Evolutionary conservation across 106 monocot species (phyloP).

Genomic region (Chionographis japonica): DNA sequence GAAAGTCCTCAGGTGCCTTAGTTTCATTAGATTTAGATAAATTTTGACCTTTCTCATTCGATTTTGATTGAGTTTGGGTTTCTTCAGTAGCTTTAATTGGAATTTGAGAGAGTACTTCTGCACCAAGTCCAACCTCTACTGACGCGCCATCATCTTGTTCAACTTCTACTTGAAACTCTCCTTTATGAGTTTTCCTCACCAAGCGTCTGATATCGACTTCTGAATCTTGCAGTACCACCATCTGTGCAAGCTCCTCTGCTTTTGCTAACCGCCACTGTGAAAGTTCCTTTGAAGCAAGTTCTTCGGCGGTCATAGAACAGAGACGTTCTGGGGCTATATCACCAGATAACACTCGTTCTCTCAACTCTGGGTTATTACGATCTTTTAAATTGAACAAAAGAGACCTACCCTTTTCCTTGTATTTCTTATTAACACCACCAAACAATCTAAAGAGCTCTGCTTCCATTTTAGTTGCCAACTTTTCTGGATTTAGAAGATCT

Average conservation of each 20-base stretch:
- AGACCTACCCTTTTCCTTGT: constrained; percentile 94
- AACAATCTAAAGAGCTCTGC: constrained; percentile 79
- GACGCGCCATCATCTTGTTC: constrained; percentile 60
- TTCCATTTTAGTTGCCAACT: constrained; percentile 68
- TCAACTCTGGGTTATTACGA: constrained; percentile 75
- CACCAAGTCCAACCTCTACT: constrained; percentile 49
- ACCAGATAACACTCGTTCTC: constrained; percentile 62
- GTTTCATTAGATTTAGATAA: background rate
- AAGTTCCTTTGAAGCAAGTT: constrained; percentile 94
- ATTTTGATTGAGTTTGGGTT: constrained; percentile 14
- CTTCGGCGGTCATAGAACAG: constrained; percentile 89
- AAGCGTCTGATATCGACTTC: constrained; percentile 71
- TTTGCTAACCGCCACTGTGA: constrained; percentile 89
- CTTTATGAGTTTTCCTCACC: constrained; percentile 98
- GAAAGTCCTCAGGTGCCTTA: constrained; percentile 9
- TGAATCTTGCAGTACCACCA: constrained; percentile 71
- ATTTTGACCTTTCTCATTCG: constrained; percentile 2
- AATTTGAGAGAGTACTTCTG: constrained; percentile 24
- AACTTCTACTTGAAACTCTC: constrained; percentile 87
- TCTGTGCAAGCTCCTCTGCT: constrained; percentile 83
- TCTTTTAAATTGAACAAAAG: constrained; percentile 95
- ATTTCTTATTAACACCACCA: constrained; percentile 97
- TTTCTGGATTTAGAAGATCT: constrained; percentile 22
- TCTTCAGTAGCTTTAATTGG: constrained; percentile 25
- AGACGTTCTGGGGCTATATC: constrained; percentile 73